phyloP scores from a whole-genome alignment of 1,139 yeast genomes.

The Geotrichum reessii region DNA sequence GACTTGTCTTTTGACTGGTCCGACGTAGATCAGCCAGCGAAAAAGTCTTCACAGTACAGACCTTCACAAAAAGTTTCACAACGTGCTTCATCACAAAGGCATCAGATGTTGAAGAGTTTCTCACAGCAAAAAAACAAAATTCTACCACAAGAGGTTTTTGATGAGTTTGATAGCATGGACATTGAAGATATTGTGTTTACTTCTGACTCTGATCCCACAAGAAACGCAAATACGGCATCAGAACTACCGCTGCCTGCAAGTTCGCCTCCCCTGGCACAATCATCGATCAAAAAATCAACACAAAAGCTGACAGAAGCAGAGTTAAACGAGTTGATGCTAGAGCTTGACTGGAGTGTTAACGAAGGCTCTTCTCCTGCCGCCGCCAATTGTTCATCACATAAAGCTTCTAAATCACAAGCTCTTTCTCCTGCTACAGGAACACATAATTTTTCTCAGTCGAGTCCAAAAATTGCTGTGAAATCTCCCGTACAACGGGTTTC shows the following conservation, averaged over 20 bases:
- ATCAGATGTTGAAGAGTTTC: background rate
- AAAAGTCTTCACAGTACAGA: background rate
- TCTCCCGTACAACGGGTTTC: background rate
- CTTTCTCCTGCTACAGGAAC: background rate
- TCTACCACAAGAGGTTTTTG: background rate
- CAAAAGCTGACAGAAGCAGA: constrained; percentile 4
- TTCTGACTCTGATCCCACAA: constrained; percentile 1
- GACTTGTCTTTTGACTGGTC: background rate
- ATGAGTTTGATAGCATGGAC: constrained; percentile 1
- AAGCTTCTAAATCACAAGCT: background rate
- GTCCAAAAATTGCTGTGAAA: background rate
- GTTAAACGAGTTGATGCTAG: constrained; percentile 10
- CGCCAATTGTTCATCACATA: background rate
- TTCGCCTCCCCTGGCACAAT: constrained; percentile 5
- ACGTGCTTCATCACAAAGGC: background rate
- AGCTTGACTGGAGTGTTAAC: constrained; percentile 14
- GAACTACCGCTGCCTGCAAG: background rate
- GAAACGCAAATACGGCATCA: background rate
- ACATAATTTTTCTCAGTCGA: background rate
- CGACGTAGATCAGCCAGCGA: background rate
- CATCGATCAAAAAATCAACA: background rate
- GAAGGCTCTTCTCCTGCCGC: background rate
- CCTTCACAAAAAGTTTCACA: background rate
- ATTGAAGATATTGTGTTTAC: constrained; percentile 5
- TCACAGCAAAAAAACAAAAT: background rate